Conservation (phyloP, 768 basidiomycete genomes). For the Auriculariales sp. region DNA sequence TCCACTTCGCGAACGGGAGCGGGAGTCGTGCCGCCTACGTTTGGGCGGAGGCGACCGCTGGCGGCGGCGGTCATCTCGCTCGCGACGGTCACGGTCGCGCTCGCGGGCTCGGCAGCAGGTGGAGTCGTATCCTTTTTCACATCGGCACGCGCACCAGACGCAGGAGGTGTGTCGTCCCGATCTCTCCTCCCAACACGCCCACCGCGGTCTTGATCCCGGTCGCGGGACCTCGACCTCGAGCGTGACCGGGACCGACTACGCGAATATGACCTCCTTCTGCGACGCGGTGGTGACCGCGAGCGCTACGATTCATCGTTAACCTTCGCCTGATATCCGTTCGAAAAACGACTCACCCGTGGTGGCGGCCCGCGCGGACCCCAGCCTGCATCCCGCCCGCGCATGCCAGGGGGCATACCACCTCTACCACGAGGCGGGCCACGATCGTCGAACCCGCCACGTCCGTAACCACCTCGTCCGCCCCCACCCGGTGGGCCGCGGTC, state of each 20-base stretch:
- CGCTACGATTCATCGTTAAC: slow-evolving; percentile 22
- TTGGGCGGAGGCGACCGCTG: slow-evolving; percentile 26
- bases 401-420: slow-evolving; percentile 12
- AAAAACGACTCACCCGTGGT: slow-evolving; percentile 33
- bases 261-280: slow-evolving; percentile 7
- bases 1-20: slow-evolving; percentile 19
- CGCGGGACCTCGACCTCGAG: slow-evolving; percentile 14
- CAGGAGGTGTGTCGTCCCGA: slow-evolving; percentile 29
- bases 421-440: slow-evolving; percentile 28
- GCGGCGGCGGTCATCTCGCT: slow-evolving; percentile 15
- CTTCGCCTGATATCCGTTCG: slow-evolving; percentile 22
- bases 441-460: slow-evolving; percentile 33
- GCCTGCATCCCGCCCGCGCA: slow-evolving; percentile 30
- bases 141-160: no score
- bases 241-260: slow-evolving; percentile 7
- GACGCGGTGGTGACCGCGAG: slow-evolving; percentile 18
- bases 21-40: slow-evolving; percentile 22
- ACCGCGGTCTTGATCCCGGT: slow-evolving; percentile 9
- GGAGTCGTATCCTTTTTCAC: slow-evolving; percentile 12
- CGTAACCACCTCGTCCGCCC: slow-evolving; percentile 26
- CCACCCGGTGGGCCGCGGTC: slow-evolving; percentile 54
- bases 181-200: slow-evolving; percentile 11
- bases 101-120: neutral
- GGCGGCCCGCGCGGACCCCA: slow-evolving; percentile 49
- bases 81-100: slow-evolving; percentile 5